These are phyloP conservation scores for Aquanectria penicillioides DNA, from an alignment of 2,329 filamentous ascomycete genomes.

Conservation along the genomic window DNA sequence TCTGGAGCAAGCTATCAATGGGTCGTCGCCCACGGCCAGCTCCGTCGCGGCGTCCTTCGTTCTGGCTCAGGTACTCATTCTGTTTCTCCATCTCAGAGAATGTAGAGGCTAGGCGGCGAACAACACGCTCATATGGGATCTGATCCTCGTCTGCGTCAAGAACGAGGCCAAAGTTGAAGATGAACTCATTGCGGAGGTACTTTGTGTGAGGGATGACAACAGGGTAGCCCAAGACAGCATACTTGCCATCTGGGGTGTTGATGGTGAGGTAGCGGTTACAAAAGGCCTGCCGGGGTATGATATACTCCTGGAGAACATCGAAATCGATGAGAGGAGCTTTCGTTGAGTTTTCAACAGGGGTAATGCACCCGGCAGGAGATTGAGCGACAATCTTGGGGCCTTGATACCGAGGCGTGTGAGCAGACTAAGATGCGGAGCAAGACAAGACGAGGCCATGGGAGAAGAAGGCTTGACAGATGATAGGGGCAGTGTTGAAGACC, in stretches of 20 bases:
- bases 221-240: constrained; percentile 86
- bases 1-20: constrained; percentile 87
- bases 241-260: constrained; percentile 73
- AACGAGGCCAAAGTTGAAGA: constrained; percentile 96
- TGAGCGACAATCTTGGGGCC: constrained; percentile 72
- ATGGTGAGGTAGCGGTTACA: constrained; percentile 91
- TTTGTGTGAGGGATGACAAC: constrained; percentile 85
- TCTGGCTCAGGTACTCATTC: constrained; percentile 80
- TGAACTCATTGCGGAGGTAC: constrained; percentile 94
- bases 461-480: not conserved
- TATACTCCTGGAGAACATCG: constrained; percentile 86
- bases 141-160: constrained; percentile 75
- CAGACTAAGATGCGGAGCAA: not conserved
- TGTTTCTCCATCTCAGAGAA: constrained; percentile 94
- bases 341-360: constrained; percentile 50
- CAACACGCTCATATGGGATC: constrained; percentile 83
- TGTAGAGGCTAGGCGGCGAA: constrained; percentile 83
- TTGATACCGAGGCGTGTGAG: constrained; percentile 37
- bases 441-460: not conserved
- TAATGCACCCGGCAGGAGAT: constrained; percentile 71
- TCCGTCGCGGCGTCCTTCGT: constrained; percentile 56
- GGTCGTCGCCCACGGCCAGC: constrained; percentile 64
- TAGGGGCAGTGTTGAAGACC: not conserved
- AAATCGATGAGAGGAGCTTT: constrained; percentile 80
- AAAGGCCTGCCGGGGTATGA: constrained; percentile 94